Evolutionary conservation across 768 basidiomycete species (phyloP).

Genomic region (Strobilomyces echinocephalus): DNA sequence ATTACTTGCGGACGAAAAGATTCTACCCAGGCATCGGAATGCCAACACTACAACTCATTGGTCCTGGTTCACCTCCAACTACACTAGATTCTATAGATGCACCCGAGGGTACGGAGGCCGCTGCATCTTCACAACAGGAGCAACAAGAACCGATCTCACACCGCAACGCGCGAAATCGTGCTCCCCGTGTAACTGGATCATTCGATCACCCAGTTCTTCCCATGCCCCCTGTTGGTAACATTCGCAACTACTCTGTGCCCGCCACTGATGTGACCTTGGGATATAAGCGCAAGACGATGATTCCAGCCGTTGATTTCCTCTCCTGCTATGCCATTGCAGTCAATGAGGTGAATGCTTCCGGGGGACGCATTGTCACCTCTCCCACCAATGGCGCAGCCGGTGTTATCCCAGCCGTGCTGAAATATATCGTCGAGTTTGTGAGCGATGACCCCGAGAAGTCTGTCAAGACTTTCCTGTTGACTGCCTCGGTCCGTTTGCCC

Average conservation of each 20-base stretch:
- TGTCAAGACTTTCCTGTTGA: slow-evolving; percentile 83
- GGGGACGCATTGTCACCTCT: slow-evolving; percentile 91
- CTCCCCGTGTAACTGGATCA: slow-evolving; percentile 58
- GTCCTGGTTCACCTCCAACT: slow-evolving; percentile 17
- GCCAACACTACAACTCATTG: slow-evolving; percentile 35
- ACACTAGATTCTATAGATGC: slow-evolving; percentile 22
- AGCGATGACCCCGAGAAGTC: slow-evolving; percentile 89
- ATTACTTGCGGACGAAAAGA: slow-evolving; percentile 31
- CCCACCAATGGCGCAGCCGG: slow-evolving; percentile 94
- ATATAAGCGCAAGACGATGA: slow-evolving; percentile 70
- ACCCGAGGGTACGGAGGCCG: slow-evolving; percentile 9
- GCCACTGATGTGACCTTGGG: not conserved
- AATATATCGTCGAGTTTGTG: slow-evolving; percentile 88
- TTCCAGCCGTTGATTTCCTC: slow-evolving; percentile 91
- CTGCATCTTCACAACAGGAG: not conserved
- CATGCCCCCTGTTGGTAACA: slow-evolving; percentile 67
- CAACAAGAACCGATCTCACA: slow-evolving; percentile 1
- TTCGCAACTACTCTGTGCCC: not conserved
- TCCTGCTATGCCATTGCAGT: slow-evolving; percentile 93
- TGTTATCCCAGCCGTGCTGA: slow-evolving; percentile 88
- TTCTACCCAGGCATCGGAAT: slow-evolving; percentile 49
- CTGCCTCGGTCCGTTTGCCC: slow-evolving; percentile 61
- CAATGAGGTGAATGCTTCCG: slow-evolving; percentile 91
- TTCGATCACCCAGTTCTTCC: slow-evolving; percentile 78
- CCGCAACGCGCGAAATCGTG: slow-evolving; percentile 16